These are phyloP conservation scores for Kwoniella pini DNA, from an alignment of 768 basidiomycete species.

Conservation along the genomic window DNA sequence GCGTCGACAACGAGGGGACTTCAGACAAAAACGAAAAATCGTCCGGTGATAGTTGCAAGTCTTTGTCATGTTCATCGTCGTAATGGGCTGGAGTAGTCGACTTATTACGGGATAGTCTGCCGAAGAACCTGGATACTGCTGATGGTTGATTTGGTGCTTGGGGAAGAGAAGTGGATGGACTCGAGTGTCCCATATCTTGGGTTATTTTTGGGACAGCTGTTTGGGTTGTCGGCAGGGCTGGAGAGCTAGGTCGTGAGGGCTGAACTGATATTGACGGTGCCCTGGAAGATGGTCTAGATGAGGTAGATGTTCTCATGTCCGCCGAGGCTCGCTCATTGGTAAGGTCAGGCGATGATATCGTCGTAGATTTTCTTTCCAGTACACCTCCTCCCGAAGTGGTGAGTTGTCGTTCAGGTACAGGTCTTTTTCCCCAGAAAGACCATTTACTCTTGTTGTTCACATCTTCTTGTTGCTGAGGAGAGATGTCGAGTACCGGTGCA, in stretches of 20 bases:
- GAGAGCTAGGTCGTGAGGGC: constrained; percentile 9
- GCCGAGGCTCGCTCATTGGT: constrained; percentile 8
- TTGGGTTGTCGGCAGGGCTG: constrained; percentile 8
- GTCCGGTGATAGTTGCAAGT: constrained; percentile 71
- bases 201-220: not conserved
- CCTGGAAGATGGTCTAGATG: constrained; percentile 19
- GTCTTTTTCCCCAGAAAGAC: constrained; percentile 49
- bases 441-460: constrained; percentile 30
- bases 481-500: constrained; percentile 14
- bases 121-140: constrained; percentile 79
- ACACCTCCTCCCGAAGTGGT: constrained; percentile 51
- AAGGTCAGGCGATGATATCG: constrained; percentile 7
- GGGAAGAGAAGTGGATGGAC: constrained; percentile 4
- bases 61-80: constrained; percentile 57
- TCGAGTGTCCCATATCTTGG: constrained; percentile 2
- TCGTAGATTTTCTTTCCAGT: constrained; percentile 43
- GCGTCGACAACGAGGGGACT: constrained; percentile 43
- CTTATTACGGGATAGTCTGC: constrained; percentile 65
- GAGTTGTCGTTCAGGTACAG: constrained; percentile 30
- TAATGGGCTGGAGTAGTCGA: constrained; percentile 43
- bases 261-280: constrained; percentile 18
- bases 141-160: constrained; percentile 55
- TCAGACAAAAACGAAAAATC: constrained; percentile 74
- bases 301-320: constrained; percentile 2
- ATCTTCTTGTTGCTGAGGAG: constrained; percentile 21